Evolutionary conservation across 2,329 filamentous ascomycete genomes (phyloP).

Genomic region (Canariomyces notabilis): DNA sequence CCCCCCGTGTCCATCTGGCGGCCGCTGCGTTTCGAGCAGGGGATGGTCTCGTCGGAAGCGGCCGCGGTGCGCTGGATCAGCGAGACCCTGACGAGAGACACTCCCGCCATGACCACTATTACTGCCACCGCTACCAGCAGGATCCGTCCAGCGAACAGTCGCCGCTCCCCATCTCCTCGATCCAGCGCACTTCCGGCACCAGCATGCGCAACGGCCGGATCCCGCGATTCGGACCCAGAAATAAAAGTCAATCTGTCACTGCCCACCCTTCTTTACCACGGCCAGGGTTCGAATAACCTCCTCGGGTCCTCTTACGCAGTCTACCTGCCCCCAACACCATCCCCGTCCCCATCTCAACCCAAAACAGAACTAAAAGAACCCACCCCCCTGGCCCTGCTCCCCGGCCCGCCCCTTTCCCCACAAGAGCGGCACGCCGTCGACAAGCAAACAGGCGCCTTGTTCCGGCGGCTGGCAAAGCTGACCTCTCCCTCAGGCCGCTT

Average conservation of each 20-base stretch:
- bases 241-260: constrained; percentile 30
- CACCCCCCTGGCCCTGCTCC: constrained; percentile 34
- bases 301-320: constrained; percentile 40
- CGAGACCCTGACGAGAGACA: constrained; percentile 18
- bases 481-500: constrained; percentile 45
- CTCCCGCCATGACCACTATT: too few species aligned
- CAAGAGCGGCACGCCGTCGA: constrained; percentile 37
- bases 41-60: constrained; percentile 41
- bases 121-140: too few species aligned
- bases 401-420: constrained; percentile 28
- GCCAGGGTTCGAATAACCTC: constrained; percentile 23
- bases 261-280: constrained; percentile 39
- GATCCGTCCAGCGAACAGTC: background rate
- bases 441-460: constrained; percentile 43
- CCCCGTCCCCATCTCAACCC: constrained; percentile 30
- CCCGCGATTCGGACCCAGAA: constrained; percentile 3
- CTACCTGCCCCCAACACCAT: too few species aligned
- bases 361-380: constrained; percentile 36
- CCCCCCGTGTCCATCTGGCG: constrained; percentile 39
- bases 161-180: background rate
- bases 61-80: constrained; percentile 42
- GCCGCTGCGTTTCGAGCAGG: constrained; percentile 44
- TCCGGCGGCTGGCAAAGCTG: constrained; percentile 40
- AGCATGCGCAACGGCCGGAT: background rate
- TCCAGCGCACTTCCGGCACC: background rate